Percentiles rank a stretch among this genome's conserved stretches.
These are phyloP conservation scores for Zelopaecilomyces penicillatus DNA, from an alignment of 2,329 filamentous ascomycete species.

Conservation along the genomic window DNA sequence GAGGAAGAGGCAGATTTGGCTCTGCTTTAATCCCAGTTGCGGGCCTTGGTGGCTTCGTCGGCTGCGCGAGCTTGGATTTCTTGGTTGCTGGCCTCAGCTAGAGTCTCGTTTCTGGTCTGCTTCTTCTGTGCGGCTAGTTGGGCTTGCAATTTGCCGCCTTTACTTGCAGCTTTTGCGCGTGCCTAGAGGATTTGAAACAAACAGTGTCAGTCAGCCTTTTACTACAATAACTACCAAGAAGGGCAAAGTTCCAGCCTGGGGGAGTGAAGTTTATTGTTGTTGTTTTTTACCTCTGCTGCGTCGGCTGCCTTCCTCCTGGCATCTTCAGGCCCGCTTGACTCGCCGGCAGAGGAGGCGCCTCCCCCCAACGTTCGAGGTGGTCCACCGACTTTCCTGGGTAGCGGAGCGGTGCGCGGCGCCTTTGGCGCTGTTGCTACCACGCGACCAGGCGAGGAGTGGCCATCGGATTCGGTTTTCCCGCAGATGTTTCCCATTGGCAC, in stretches of 20 bases:
- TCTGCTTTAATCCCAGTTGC: conserved; percentile 24
- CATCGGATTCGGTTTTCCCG: conserved; percentile 61
- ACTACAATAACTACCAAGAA: too few relatives aligned
- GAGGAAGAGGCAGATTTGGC: neutral
- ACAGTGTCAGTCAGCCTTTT: too few relatives aligned
- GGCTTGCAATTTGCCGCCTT: conserved; percentile 56
- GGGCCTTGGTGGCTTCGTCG: conserved; percentile 43
- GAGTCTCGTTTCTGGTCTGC: conserved; percentile 58
- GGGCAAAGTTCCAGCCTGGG: too few relatives aligned
- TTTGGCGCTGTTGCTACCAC: conserved; percentile 50
- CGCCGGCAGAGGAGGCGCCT: conserved; percentile 19
- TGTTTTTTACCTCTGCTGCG: conserved; percentile 66
- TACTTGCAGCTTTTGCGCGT: conserved; percentile 52
- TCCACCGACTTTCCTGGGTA: conserved; percentile 45
- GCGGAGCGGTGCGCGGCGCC: conserved; percentile 41
- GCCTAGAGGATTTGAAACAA: conserved; percentile 32
- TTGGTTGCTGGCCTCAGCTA: conserved; percentile 59
- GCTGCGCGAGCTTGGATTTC: conserved; percentile 59
- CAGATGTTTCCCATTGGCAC: conserved; percentile 74
- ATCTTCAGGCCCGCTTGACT: conserved; percentile 37
- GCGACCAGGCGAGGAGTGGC: conserved; percentile 66
- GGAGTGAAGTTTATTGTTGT: neutral
- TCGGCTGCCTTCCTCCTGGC: conserved; percentile 66
- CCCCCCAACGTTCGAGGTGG: conserved; percentile 59
- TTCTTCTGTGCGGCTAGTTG: conserved; percentile 70